Evolutionary conservation across 2,329 filamentous ascomycete species (phyloP), one percentile per base, ranked within the genome.

Genomic region (Grosmannia penicillata): DNA sequence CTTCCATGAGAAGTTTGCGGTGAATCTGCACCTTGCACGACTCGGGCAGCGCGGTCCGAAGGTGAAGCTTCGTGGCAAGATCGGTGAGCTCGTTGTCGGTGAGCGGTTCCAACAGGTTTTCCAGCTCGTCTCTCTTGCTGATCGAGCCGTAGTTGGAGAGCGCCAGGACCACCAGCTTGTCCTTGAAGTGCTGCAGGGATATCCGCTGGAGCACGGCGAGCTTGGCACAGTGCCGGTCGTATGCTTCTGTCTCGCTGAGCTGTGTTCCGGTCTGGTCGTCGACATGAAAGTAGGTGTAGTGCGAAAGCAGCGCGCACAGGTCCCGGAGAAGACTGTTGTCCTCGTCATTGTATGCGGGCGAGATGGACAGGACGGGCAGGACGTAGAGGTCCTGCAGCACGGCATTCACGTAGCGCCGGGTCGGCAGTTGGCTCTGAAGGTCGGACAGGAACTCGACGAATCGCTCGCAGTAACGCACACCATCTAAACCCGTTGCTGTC

Each of bases 111-210:
- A 98, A 62, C 46, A 95, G 78, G 19, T 72, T 69, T 52, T 81
- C 72, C 14, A 98, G 67, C 48, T 96, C 91, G 6, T 72, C 66
- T 31, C 84, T 71, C 51, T 82, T 79, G 46, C 87, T 80, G 45
- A 98, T 81, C 4, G 85, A 81, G 2, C 80, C 86, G 53, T 93
- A 93, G 53, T 98, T 96, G 15, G 91, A 91, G 28, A 98, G 62
- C 2, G 89, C 84, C 42, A 98, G 62, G 28, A 98, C 80, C n/a
- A 80, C 86, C 27, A 98, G 63, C 58, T 95, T 94, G 7, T 86
- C 76, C 49, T 83, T 86, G 59, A 94, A 95, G 49, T 85, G 66
- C 51, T 79, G 86, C 50, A 93, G 68, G 18, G 79, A 75, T 33
- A 76, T 72, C 42, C 84, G 62, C 56, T 98, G 93, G 37, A 98